Evolutionary conservation across 2,329 filamentous ascomycete species (phyloP).

Genomic region (Monilinia fructicola): DNA sequence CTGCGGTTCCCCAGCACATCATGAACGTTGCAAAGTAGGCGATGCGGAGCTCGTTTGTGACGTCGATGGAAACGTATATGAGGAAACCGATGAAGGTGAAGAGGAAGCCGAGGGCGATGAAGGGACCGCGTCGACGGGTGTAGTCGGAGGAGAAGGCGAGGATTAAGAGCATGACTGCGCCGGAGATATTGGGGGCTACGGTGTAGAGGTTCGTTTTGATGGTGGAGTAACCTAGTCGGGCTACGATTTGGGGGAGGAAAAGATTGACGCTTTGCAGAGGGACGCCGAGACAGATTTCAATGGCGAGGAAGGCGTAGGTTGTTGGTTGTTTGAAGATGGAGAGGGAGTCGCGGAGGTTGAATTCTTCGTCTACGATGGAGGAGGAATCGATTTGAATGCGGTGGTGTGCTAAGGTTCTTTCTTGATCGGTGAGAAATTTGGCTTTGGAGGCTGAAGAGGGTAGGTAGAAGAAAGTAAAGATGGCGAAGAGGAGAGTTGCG

Average conservation of each 20-base stretch:
- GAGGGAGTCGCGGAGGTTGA: slow-evolving; percentile 52
- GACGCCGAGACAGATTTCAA: slow-evolving; percentile 60
- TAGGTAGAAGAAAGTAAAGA: slow-evolving; percentile 43
- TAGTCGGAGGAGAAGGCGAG: slow-evolving; percentile 71
- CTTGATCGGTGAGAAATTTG: slow-evolving; percentile 38
- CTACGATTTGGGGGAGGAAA: slow-evolving; percentile 57
- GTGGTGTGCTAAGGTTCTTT: slow-evolving; percentile 41
- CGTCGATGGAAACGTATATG: slow-evolving; percentile 69
- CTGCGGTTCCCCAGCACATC: slow-evolving; percentile 55
- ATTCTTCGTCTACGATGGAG: slow-evolving; percentile 55
- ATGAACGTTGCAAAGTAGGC: slow-evolving; percentile 68
- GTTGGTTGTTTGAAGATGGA: slow-evolving; percentile 52
- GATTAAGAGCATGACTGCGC: slow-evolving; percentile 69
- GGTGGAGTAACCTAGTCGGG: slow-evolving; percentile 49
- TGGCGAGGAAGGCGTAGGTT: slow-evolving; percentile 47
- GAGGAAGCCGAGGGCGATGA: slow-evolving; percentile 70
- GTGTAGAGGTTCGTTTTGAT: slow-evolving; percentile 75
- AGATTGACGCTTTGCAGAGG: slow-evolving; percentile 55
- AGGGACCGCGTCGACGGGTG: slow-evolving; percentile 51
- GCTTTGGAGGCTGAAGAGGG: slow-evolving; percentile 39
- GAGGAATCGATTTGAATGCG: slow-evolving; percentile 58
- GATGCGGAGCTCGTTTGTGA: slow-evolving; percentile 50
- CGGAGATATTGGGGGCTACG: slow-evolving; percentile 75
- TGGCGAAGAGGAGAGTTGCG: slow-evolving; percentile 32
- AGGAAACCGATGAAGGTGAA: slow-evolving; percentile 77